Base-by-base conservation (phyloP, 2,329 filamentous ascomycete species). In the Colletotrichum sp. region DNA sequence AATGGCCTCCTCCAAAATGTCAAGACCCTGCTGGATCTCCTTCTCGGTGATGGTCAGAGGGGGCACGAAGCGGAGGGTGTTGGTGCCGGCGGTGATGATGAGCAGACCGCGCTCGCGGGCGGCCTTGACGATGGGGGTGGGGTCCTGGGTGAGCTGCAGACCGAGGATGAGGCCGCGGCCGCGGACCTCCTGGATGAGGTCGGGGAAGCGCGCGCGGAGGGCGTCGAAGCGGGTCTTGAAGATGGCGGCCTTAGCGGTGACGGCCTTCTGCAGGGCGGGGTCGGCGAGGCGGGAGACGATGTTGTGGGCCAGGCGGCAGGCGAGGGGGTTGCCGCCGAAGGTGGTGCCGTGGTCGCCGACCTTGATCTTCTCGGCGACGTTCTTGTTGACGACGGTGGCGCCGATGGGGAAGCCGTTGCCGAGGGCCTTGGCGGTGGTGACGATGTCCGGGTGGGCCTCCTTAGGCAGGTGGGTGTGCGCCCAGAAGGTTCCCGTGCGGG, bases 331-430 rank as follows among this genome's bases (percentile, higher is more conserved):
- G 54, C 96, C 96, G 70, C 96, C 96, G 79, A 98, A 98, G 1
- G 96, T 98, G 18, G 96, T 98, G 64, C 96, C 96, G 84, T 98
- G 96, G 82, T 98, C 96, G 72, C 96, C 95, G 18, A 85, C 84
- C 78, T 84, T 83, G 76, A 87, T 87, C 79, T 84, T 87, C 31
- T 85, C 84, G 54, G 80, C 77, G 7, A 87, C 85, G 58, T 79
- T 78, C 66, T 79, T 78, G 18, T 84, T 86, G 29, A 87, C 84
- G 29, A 87, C 77, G 27, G 85, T 84, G 8, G 97, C 97, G 65
- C 95, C 97, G 77, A 99, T 96, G 62, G 97, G 97, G 83, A 98
- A 96, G 7, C 97, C 97, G 80, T 99, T 99, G 18, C 97, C 97
- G 3, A 99, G 91, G 1, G 97, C 97, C 87, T 99, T 99, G 71